phyloP scores from a whole-genome alignment of 2,329 filamentous ascomycete genomes.

The Ceratocystis alfenasii region DNA sequence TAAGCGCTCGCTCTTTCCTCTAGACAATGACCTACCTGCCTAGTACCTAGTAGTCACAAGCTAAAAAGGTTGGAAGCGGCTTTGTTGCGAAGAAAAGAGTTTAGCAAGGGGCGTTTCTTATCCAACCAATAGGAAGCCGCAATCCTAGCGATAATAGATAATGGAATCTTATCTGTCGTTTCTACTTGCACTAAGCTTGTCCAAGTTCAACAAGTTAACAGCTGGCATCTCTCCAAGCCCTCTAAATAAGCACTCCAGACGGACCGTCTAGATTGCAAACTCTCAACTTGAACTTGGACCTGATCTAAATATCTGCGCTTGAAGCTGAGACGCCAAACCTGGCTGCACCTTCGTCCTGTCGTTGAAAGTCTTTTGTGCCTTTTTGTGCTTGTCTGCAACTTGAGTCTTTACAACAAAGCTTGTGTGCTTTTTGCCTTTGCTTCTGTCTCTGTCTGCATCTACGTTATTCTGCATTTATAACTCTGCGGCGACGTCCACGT shows the following conservation, averaged over 20 bases:
- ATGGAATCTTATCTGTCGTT: neutral
- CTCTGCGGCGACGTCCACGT: neutral
- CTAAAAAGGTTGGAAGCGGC: neutral
- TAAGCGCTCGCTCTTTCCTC: no score
- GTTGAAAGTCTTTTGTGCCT: neutral
- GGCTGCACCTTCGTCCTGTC: neutral
- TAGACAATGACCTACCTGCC: neutral
- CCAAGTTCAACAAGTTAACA: constrained; percentile 14
- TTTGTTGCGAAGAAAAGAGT: neutral
- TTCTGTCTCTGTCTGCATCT: neutral
- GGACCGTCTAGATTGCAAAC: neutral
- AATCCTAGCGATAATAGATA: neutral
- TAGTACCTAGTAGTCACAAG: neutral
- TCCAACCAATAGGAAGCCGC: neutral
- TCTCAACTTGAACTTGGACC: neutral
- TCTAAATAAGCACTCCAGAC: neutral
- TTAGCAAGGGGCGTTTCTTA: neutral
- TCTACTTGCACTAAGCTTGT: constrained; percentile 4
- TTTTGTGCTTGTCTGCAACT: neutral
- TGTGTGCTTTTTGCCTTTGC: neutral
- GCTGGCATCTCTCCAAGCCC: constrained; percentile 15
- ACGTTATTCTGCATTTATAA: neutral
- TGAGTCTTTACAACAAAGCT: neutral
- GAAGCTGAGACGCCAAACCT: neutral
- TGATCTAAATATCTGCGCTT: neutral